Conservation (phyloP, 2,329 filamentous ascomycete genomes). For the Fusarium pilosicola region DNA sequence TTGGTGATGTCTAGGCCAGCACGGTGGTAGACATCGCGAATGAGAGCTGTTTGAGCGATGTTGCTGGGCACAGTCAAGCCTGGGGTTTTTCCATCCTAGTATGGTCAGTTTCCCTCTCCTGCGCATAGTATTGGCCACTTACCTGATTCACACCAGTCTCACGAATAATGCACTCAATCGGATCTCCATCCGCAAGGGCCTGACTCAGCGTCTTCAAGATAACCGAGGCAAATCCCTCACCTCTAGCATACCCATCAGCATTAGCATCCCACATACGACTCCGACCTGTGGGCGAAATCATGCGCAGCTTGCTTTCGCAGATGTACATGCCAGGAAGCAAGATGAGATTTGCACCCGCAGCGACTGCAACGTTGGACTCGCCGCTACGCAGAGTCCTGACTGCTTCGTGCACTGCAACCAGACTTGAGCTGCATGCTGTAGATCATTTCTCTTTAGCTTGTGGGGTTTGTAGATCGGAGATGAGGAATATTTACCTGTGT, state of each 20-base stretch:
- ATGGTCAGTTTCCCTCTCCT: background rate
- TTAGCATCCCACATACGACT: slow-evolving; percentile 20
- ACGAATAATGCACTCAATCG: slow-evolving; percentile 1
- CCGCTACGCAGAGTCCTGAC: slow-evolving; percentile 7
- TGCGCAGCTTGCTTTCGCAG: slow-evolving; percentile 2
- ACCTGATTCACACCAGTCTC: slow-evolving; percentile 8
- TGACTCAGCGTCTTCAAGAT: slow-evolving; percentile 22
- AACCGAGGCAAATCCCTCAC: slow-evolving; percentile 20
- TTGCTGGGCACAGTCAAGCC: background rate
- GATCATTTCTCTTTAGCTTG: background rate
- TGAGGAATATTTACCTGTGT: slow-evolving; percentile 11
- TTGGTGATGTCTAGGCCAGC: background rate
- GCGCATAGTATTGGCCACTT: fast-evolving
- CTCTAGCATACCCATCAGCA: slow-evolving; percentile 27
- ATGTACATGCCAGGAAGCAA: slow-evolving; percentile 18
- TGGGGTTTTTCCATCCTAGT: background rate
- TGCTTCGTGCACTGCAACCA: slow-evolving; percentile 25
- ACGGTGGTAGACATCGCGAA: background rate
- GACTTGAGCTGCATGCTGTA: slow-evolving; percentile 8
- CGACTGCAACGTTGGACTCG: slow-evolving; percentile 19
- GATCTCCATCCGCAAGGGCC: background rate
- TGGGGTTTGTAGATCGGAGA: background rate
- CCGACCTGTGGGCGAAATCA: slow-evolving; percentile 7
- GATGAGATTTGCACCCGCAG: slow-evolving; percentile 16
- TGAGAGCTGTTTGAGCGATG: background rate